phyloP scores from a whole-genome alignment of 352 stramenopile genomes.

The Pythium phragmitis region DNA sequence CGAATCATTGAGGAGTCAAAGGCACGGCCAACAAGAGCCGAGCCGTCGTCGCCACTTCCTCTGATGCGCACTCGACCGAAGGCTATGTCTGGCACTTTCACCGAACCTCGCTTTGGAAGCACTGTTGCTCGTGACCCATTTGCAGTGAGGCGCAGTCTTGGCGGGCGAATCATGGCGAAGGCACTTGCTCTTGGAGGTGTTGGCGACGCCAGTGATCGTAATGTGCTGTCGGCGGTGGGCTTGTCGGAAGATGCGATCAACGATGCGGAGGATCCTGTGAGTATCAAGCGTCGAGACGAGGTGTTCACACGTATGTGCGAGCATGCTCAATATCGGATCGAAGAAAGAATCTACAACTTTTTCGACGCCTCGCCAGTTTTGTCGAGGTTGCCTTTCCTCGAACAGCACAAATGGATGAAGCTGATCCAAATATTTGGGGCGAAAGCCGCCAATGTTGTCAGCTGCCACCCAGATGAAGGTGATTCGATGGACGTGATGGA shows the following conservation, averaged over 20 bases:
- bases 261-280: conserved; percentile 47
- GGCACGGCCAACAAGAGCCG: conserved; percentile 43
- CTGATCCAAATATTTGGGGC: conserved; percentile 74
- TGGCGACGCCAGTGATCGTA: conserved; percentile 39
- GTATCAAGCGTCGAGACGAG: conserved; percentile 39
- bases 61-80: conserved; percentile 43
- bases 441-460: conserved; percentile 60
- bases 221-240: conserved; percentile 57
- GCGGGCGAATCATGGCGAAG: conserved; percentile 17
- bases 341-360: conserved; percentile 74
- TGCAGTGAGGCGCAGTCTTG: conserved; percentile 13
- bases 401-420: conserved; percentile 84
- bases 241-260: conserved; percentile 64
- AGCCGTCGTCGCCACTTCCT: conserved; percentile 36
- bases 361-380: conserved; percentile 52
- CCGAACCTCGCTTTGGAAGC: conserved; percentile 57
- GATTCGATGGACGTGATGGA: conserved; percentile 85
- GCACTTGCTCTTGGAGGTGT: conserved; percentile 18
- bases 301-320: conserved; percentile 57
- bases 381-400: conserved; percentile 58
- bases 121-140: conserved; percentile 50
- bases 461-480: conserved; percentile 64
- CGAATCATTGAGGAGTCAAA: conserved; percentile 66
- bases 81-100: conserved; percentile 57
- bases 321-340: conserved; percentile 57